phyloP scores from a whole-genome alignment of 805 yeast genomes.

The Martiniozyma abietophila region DNA sequence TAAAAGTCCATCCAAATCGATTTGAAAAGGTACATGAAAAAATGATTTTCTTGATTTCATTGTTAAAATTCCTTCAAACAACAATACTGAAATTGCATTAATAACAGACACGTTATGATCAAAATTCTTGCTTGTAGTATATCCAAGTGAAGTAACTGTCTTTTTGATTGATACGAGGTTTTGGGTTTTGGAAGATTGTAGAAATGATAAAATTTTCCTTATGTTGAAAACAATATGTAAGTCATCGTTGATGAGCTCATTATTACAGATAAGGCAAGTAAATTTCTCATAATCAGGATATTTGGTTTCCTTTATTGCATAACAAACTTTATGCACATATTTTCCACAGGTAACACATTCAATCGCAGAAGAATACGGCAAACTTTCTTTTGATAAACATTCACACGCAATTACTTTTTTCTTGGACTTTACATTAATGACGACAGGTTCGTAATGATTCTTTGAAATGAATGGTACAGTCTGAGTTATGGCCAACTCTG shows the following conservation, averaged over 20 bases:
- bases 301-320: constrained; percentile 5
- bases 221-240: constrained; percentile 14
- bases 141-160: constrained; percentile 5
- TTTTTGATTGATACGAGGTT: constrained; percentile 7
- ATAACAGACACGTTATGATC: constrained; percentile 2
- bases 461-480: too few species aligned
- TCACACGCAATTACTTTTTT: constrained; percentile 11
- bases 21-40: constrained; percentile 10
- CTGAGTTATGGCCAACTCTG: neutral
- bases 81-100: constrained; percentile 16
- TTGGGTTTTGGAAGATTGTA: constrained; percentile 3
- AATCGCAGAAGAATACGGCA: constrained; percentile 10
- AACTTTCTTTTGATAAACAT: constrained; percentile 13
- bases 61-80: constrained; percentile 13
- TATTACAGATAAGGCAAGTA: constrained; percentile 14
- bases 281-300: constrained; percentile 6
- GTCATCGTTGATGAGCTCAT: constrained; percentile 7
- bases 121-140: neutral
- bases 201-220: constrained; percentile 14
- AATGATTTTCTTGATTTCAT: constrained; percentile 10
- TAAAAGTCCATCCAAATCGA: constrained; percentile 12
- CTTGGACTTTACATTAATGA: neutral
- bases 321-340: constrained; percentile 17
- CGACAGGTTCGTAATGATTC: neutral
- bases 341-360: constrained; percentile 15